A percentile compares a stretch with the other conserved stretches of the same genome.
These are phyloP conservation scores for Starmerella roubikii DNA, from an alignment of 805 yeast genomes.

Conservation along the genomic window DNA sequence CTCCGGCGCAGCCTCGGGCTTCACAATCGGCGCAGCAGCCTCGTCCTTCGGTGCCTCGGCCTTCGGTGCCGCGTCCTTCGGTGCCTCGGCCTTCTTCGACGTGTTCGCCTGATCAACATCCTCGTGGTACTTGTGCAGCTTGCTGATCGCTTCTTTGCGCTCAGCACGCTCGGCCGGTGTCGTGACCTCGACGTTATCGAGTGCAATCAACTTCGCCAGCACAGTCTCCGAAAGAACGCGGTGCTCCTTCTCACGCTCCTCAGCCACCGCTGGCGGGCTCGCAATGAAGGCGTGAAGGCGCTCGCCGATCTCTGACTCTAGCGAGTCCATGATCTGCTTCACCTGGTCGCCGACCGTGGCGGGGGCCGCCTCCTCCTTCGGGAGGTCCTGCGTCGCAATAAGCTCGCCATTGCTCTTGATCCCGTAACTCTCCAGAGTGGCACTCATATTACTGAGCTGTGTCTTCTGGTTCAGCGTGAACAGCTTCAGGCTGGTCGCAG, in stretches of 20 bases:
- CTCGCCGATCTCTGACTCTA: slow-evolving; percentile 21
- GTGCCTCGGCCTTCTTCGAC: background rate
- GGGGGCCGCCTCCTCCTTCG: slow-evolving; percentile 8
- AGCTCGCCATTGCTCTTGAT: slow-evolving; percentile 18
- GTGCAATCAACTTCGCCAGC: slow-evolving; percentile 25
- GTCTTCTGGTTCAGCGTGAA: slow-evolving; percentile 15
- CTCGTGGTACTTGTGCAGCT: slow-evolving; percentile 24
- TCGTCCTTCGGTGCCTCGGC: background rate
- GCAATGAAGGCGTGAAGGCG: slow-evolving; percentile 18
- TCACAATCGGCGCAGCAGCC: background rate
- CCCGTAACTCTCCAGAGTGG: slow-evolving; percentile 16
- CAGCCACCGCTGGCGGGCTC: slow-evolving; percentile 17
- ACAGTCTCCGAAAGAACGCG: slow-evolving; percentile 25
- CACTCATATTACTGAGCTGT: slow-evolving; percentile 12
- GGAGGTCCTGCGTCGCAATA: slow-evolving; percentile 16
- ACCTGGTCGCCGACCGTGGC: slow-evolving; percentile 20
- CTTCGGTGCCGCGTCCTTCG: background rate
- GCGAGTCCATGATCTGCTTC: slow-evolving; percentile 18
- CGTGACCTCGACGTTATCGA: slow-evolving; percentile 27
- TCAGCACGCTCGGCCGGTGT: slow-evolving; percentile 23
- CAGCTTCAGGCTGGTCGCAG: slow-evolving; percentile 19
- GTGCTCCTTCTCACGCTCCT: slow-evolving; percentile 22
- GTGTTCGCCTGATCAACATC: slow-evolving; percentile 21
- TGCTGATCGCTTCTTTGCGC: slow-evolving; percentile 26
- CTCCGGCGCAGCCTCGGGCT: background rate